Evolutionary conservation across 129 eudicot genomes (phyloP), one percentile per base, ranked within the genome.

Genomic region (Kitagawia praeruptora): DNA sequence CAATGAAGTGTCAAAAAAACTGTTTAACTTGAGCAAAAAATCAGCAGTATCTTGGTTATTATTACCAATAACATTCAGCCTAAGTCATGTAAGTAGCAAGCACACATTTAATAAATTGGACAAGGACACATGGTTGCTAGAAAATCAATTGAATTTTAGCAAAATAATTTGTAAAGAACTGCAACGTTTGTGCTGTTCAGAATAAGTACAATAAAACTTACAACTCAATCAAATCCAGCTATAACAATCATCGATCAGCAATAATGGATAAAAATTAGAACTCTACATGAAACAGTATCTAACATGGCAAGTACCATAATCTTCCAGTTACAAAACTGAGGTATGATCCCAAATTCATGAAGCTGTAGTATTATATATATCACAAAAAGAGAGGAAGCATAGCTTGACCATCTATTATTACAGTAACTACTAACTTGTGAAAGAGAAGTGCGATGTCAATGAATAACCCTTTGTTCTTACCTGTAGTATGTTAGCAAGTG

Each of bases 401-500:
- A 21, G 11, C 69, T n/a, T 61, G 69, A 61, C 34, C 15, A n/a
- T n/a, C 67, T 58, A 21, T 21, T 8, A 21, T 7, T 18, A 21
- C 11, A 1, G 23, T 8, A 23, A 72, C 51, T 8, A 73, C 39
- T 66, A 64, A 67, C 23, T 31, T 67, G 0, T 8, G 41, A 31
- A 67, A 67, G 46, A 10, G 0, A 23, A 44, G 44, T 13, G 48
- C 28, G 37, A 44, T 25, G 6, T 18, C 39, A 48, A 41, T 42
- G 44, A 83, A 74, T 76, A 81, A 64, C 64, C 23, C 69, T 58
- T 39, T 9, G 53, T 80, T 48, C 54, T 75, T 77, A 95, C 99
- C 96, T 95, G 99, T 72, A 96, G 86, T 71, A 96, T 92, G 86
- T 86, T 94, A 80, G 96, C 99, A 77, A 96, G 83, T 23, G 99